phyloP scores from a whole-genome alignment of 176 grass and related monocot genomes.

The Tillandsia leiboldiana region DNA sequence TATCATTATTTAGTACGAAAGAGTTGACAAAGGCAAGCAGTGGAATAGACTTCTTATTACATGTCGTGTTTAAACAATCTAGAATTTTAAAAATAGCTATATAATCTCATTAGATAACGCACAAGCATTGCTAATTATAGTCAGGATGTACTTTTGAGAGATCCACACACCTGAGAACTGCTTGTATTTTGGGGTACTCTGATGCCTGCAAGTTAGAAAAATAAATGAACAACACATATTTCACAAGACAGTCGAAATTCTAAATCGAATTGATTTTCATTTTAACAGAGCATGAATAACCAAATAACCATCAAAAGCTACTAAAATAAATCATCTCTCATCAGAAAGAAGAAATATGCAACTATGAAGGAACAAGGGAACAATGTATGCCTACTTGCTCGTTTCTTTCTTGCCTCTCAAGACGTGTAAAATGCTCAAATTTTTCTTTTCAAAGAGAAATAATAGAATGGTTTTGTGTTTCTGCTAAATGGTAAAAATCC shows the following conservation, averaged over 20 bases:
- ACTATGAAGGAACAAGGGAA: not conserved
- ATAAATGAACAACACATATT: not conserved
- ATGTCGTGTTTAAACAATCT: no score
- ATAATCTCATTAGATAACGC: not conserved
- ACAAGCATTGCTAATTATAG: not conserved
- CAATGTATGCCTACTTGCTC: not conserved
- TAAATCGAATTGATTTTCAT: not conserved
- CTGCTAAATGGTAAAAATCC: no score
- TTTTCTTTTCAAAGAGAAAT: no score
- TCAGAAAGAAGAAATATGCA: not conserved
- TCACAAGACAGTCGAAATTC: not conserved
- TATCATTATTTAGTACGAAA: no score
- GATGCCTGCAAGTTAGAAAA: conserved; percentile 41
- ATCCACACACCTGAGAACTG: conserved; percentile 57
- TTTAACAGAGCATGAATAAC: not conserved
- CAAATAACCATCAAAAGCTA: not conserved
- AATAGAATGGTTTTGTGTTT: no score
- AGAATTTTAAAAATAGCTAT: not conserved
- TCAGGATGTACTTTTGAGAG: conserved; percentile 7
- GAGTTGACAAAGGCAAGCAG: no score
- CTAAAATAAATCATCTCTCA: not conserved
- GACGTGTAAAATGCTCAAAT: no score
- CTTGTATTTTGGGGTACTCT: conserved; percentile 48
- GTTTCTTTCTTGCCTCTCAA: not conserved
- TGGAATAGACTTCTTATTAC: no score